Evolutionary conservation across 1,284 basidiomycete genomes (phyloP), one percentile per base, ranked within the genome.

Genomic region (Malassezia slooffiae): DNA sequence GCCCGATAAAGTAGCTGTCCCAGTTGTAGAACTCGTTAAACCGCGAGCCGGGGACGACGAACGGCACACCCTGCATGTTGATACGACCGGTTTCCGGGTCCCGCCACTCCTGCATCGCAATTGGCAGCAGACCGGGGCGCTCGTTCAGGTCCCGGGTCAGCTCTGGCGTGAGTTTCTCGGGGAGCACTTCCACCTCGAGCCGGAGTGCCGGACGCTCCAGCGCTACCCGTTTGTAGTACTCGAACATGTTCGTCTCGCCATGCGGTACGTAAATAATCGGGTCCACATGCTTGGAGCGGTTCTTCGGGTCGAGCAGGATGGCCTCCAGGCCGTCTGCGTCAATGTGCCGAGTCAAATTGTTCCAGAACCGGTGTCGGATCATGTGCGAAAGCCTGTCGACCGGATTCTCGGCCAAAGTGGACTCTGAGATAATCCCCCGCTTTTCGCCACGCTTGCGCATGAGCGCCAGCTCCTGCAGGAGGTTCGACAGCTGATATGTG

Each of bases 351-450:
- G 93, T 97, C 38, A 97, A 76, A 8, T 89, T 86, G 70, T 91
- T 85, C 91, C 91, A 97, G 75, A 97, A 97, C 10, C 86, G 90
- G 72, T 90, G 81, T 69, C 83, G 85, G 74, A 97, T 97, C 91
- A 97, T 96, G 49, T 93, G 81, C 17, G 86, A 91, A 29, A 97
- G 77, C 32, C 91, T 83, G 69, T 93, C 88, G 32, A 97, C 89
- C 0, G 91, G 93, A 70, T 96, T 96, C 73, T 97, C 91, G 0
- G 86, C 87, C 41, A 97, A 75, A 48, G 90, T 83, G 15, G 88
- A 81, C 71, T 97, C 91, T 62, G 96, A 90, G n/a, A 97, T 80
- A 11, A 97, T 85, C 67, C 97, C 93, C 26, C 87, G 84, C 72
- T 91, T 91, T 42, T 89, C 77, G 43, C 85, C 85, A 70, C 89